Conservation (phyloP, 495 filamentous ascomycete genomes). For the Tuber calosporum region DNA sequence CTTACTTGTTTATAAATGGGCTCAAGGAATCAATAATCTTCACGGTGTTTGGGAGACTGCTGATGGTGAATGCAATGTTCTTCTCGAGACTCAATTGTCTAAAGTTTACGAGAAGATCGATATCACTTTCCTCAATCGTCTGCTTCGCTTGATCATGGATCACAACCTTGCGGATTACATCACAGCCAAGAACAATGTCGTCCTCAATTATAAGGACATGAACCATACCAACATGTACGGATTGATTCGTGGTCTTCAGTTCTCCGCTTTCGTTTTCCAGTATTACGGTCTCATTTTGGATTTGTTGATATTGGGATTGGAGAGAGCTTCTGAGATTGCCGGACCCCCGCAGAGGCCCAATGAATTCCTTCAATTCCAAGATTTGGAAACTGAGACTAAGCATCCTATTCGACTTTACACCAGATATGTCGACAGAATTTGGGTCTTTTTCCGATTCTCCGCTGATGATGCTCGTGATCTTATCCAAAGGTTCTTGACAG, state of each 20-base stretch:
- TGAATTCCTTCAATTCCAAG: constrained; percentile 95
- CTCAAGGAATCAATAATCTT: constrained; percentile 99
- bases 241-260: constrained; percentile 94
- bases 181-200: constrained; percentile 98
- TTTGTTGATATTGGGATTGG: constrained; percentile 81
- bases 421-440: constrained; percentile 94
- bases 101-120: constrained; percentile 99
- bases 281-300: constrained; percentile 97
- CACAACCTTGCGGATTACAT: constrained; percentile 99
- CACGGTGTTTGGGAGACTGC: constrained; percentile 91
- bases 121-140: constrained; percentile 85
- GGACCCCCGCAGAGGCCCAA: constrained; percentile 95
- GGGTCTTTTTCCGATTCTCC: constrained; percentile 91
- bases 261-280: constrained; percentile 98
- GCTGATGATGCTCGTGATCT: constrained; percentile 93
- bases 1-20: constrained; percentile 95
- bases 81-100: constrained; percentile 96
- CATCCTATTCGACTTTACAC: constrained; percentile 97
- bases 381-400: constrained; percentile 78
- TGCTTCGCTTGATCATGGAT: constrained; percentile 95
- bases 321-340: constrained; percentile 93
- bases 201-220: constrained; percentile 99
- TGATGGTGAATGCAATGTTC: constrained; percentile 96
- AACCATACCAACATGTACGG: constrained; percentile 99
- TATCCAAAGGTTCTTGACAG: constrained; percentile 95